These are phyloP conservation scores for Vigna trinervia DNA, from an alignment of 306 rosid genomes.

Conservation along the genomic window DNA sequence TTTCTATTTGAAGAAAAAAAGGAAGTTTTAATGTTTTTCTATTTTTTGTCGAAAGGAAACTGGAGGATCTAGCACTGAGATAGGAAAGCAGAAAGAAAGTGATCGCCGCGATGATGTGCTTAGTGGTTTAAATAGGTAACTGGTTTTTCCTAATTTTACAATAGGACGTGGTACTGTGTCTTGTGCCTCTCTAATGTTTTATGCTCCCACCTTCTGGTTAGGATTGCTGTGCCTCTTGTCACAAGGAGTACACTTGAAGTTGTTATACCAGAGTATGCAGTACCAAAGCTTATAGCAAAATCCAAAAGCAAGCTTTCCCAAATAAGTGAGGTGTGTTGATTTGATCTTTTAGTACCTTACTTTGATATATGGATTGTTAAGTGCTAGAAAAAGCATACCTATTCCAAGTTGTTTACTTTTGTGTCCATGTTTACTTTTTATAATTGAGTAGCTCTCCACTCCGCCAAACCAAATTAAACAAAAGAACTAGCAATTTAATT, in stretches of 20 bases:
- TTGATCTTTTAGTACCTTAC: slow-evolving; percentile 34
- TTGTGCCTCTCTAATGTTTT: slow-evolving; percentile 21
- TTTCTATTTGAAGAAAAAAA: slow-evolving; percentile 32
- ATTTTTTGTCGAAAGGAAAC: slow-evolving; percentile 57
- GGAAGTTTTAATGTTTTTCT: slow-evolving; percentile 2
- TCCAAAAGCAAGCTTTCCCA: slow-evolving; percentile 94
- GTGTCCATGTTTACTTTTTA: slow-evolving; percentile 11
- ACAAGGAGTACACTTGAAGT: slow-evolving; percentile 97
- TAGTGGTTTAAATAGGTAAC: slow-evolving; percentile 75
- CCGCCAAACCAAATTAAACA: too few species aligned
- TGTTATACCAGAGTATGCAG: slow-evolving; percentile 88
- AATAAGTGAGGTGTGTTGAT: slow-evolving; percentile 83
- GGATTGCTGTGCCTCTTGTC: slow-evolving; percentile 87
- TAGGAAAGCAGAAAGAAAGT: slow-evolving; percentile 68
- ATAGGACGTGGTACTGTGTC: neutral
- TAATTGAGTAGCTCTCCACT: neutral
- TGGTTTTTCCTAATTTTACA: slow-evolving; percentile 30
- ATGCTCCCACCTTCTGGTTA: slow-evolving; percentile 35
- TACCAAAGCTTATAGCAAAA: slow-evolving; percentile 85
- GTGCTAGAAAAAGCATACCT: slow-evolving; percentile 15
- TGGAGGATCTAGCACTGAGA: slow-evolving; percentile 64
- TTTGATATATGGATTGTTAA: slow-evolving; percentile 28
- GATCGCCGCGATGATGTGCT: slow-evolving; percentile 78
- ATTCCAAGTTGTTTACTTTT: slow-evolving; percentile 16
- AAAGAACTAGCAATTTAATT: neutral